Evolutionary conservation across 352 stramenopile genomes (phyloP).

Genomic region (Globisporangium nunn): DNA sequence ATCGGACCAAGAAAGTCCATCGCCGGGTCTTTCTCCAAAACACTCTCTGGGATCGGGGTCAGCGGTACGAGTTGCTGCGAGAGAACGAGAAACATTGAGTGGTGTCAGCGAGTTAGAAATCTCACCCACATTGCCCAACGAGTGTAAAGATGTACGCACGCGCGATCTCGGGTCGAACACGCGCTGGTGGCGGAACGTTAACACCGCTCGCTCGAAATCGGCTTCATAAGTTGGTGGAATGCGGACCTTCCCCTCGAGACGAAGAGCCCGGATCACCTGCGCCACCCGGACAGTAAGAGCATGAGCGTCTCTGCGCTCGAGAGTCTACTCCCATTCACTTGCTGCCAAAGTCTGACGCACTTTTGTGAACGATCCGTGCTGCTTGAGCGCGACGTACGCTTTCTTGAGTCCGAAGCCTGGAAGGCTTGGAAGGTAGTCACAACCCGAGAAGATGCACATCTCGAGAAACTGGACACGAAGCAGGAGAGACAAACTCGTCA

Average conservation of each 20-base stretch:
- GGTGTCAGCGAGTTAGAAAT: neutral
- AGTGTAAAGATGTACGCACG: slow-evolving; percentile 19
- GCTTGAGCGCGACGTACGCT: slow-evolving; percentile 60
- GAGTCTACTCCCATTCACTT: neutral
- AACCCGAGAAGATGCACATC: slow-evolving; percentile 90
- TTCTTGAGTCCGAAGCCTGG: slow-evolving; percentile 81
- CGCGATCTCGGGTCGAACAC: slow-evolving; percentile 55
- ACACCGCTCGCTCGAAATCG: slow-evolving; percentile 45
- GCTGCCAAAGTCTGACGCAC: slow-evolving; percentile 14
- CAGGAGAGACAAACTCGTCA: neutral
- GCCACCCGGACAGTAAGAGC: neutral
- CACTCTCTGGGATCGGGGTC: slow-evolving; percentile 35
- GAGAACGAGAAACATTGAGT: neutral
- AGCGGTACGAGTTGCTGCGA: slow-evolving; percentile 55
- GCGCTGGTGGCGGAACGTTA: slow-evolving; percentile 68
- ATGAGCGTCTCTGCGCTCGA: neutral
- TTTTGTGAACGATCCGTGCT: slow-evolving; percentile 61
- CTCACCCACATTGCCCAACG: neutral
- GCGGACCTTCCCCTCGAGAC: slow-evolving; percentile 55
- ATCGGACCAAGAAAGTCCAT: slow-evolving; percentile 68
- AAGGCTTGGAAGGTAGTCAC: slow-evolving; percentile 84
- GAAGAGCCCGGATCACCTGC: slow-evolving; percentile 52
- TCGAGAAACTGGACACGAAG: slow-evolving; percentile 57
- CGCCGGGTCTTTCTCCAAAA: slow-evolving; percentile 17
- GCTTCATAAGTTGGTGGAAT: slow-evolving; percentile 51